Percentiles rank a stretch among this genome's conserved stretches.
phyloP scores from a whole-genome alignment of 1,139 yeast genomes.

The Torulaspora pretoriensis region DNA sequence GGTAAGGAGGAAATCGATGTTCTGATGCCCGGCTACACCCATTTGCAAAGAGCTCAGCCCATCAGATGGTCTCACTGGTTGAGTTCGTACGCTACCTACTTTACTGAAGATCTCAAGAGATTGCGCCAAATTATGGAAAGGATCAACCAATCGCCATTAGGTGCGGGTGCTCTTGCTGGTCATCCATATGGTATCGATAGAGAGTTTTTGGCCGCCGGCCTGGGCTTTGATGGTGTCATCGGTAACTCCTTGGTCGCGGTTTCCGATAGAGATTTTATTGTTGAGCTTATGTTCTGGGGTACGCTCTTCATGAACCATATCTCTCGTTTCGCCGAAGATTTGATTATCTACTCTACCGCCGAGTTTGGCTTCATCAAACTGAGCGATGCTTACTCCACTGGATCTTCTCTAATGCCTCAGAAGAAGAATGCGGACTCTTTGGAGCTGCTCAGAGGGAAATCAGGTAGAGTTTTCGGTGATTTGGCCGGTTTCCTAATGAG shows the following conservation, averaged over 20 bases:
- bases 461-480: conserved; percentile 95
- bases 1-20: conserved; percentile 84
- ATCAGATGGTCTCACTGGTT: conserved; percentile 99
- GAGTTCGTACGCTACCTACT: conserved; percentile 89
- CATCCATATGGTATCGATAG: conserved; percentile 98
- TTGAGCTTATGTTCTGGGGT: conserved; percentile 97
- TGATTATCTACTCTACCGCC: conserved; percentile 92
- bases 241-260: conserved; percentile 96
- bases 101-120: conserved; percentile 84
- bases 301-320: conserved; percentile 91
- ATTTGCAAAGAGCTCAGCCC: conserved; percentile 97
- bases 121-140: conserved; percentile 74
- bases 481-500: conserved; percentile 95
- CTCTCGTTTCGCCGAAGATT: conserved; percentile 89
- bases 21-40: conserved; percentile 98
- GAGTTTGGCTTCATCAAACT: conserved; percentile 91
- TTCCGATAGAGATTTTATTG: conserved; percentile 95
- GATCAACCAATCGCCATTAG: conserved; percentile 85
- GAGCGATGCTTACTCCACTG: conserved; percentile 98
- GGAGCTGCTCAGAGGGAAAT: conserved; percentile 91
- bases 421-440: conserved; percentile 97
- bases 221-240: conserved; percentile 79
- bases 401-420: conserved; percentile 98
- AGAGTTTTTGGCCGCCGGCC: conserved; percentile 72
- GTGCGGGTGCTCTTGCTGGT: conserved; percentile 97